Conservation (phyloP, 2,329 filamentous ascomycete species). For the Aspergillus sp. region DNA sequence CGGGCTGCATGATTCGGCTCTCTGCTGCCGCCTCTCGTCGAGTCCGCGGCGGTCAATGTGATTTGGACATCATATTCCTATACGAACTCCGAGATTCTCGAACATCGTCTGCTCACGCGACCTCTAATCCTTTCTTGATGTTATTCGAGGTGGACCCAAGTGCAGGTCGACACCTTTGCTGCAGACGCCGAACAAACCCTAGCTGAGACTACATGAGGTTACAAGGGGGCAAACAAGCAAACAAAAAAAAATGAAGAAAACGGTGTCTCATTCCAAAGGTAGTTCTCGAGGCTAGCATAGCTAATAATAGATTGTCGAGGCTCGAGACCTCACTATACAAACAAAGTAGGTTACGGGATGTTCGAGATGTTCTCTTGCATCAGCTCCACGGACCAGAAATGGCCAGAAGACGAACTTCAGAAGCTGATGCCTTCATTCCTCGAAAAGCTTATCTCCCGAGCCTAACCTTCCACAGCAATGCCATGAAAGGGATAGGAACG, state of each 20-base stretch:
- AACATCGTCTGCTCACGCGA: not conserved
- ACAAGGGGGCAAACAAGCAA: not conserved
- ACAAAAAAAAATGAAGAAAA: not conserved
- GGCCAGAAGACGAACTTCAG: conserved; percentile 21
- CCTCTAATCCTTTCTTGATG: not conserved
- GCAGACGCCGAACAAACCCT: not conserved
- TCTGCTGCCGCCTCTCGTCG: not conserved
- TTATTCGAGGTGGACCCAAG: not conserved
- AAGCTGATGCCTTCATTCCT: conserved; percentile 41
- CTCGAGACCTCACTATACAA: not conserved
- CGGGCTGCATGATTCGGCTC: conserved; percentile 1
- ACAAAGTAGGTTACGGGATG: conserved; percentile 21
- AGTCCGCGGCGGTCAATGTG: not conserved
- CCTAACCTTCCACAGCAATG: conserved; percentile 15
- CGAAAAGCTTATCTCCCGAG: conserved; percentile 21
- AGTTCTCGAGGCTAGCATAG: not conserved
- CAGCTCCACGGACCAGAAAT: conserved; percentile 32
- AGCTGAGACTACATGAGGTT: not conserved
- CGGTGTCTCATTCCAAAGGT: not conserved
- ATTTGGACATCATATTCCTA: not conserved
- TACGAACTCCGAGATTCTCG: not conserved
- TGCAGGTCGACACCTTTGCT: not conserved
- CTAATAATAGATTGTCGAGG: not conserved
- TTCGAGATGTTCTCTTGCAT: conserved; percentile 44
- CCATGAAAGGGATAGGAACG: conserved; percentile 21